Evolutionary conservation across 2,329 filamentous ascomycete genomes (phyloP).

Genomic region (Aureobasidium sp.): DNA sequence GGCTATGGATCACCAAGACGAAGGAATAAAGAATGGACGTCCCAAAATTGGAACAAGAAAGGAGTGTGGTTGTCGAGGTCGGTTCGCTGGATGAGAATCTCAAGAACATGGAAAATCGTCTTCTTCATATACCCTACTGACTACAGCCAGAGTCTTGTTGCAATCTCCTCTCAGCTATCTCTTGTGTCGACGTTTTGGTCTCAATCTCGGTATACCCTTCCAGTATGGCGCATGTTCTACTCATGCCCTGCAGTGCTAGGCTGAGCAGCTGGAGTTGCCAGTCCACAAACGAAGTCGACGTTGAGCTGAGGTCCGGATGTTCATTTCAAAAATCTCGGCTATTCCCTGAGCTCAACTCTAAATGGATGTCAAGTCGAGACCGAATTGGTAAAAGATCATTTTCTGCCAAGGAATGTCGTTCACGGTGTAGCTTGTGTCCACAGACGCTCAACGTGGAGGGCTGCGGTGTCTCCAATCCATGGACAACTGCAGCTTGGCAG

Average conservation of each 20-base stretch:
- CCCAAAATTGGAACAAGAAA: constrained; percentile 2
- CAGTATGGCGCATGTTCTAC: background rate
- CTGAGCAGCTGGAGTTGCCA: background rate
- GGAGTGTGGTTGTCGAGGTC: constrained; percentile 1
- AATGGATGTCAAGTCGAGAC: background rate
- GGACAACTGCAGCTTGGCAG: background rate
- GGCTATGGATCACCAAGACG: background rate
- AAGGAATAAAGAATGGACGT: constrained; percentile 1
- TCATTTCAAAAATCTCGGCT: background rate
- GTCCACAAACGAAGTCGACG: background rate
- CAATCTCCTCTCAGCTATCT: background rate
- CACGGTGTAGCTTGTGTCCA: background rate
- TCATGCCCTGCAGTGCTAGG: background rate
- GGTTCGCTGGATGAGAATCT: background rate
- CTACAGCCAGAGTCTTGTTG: background rate
- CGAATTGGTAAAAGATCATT: background rate
- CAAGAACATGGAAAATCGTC: background rate
- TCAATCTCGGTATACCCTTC: background rate
- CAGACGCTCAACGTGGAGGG: background rate
- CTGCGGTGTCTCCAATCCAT: background rate
- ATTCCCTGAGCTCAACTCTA: background rate
- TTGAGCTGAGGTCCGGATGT: background rate
- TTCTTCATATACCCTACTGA: background rate
- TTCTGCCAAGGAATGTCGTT: background rate
- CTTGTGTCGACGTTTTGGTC: background rate